Base-by-base conservation (phyloP, 2,329 filamentous ascomycete genomes). In the Trichophyton verrucosum region DNA sequence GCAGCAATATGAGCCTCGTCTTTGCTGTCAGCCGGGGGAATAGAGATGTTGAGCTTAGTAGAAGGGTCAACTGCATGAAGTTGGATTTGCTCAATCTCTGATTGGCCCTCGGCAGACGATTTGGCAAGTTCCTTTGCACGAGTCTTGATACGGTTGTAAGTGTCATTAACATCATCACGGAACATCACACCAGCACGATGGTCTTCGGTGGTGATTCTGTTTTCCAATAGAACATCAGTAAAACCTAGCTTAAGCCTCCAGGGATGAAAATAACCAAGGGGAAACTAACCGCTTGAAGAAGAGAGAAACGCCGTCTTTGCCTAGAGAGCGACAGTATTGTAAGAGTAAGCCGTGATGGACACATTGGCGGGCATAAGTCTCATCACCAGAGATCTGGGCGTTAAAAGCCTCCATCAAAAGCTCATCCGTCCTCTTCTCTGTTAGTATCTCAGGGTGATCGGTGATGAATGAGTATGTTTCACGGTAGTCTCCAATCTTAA, bases 31-130 rank as follows among this genome's bases (percentile, higher is more conserved):
- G 80, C 79, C 0, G 87, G 79, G 11, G 94, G 92, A 44, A 95
- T 86, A 60, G 77, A 83, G 73, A 97, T 96, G 71, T 89, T 88
- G 72, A 99, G 96, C 63, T 88, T 86, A 2, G 92, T 96, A 56
- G 87, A 88, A 0, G 92, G 92, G 73, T 96, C 91, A 9, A 99
- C 91, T 13, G 94, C 92, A 72, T 99, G 94, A 55, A 99, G 81
- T 75, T 99, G 95, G 67, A 99, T 99, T 74, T 96, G 92, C 77
- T 99, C 94, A 8, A 95, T 87, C 20, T 87, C 89, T 6, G 78
- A 77, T 51, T 74, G 73, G 20, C 78, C 78, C 4, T 77, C 79
- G 51, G 80, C 76, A 61, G 78, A 75, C 66, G 87, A 80, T 64
- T 82, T 82, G 46, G 78, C 79, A 65, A 96, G 86, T 73, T 95